Conservation (phyloP, 176 grass and related monocot genomes). For the Alloteropsis semialata region DNA sequence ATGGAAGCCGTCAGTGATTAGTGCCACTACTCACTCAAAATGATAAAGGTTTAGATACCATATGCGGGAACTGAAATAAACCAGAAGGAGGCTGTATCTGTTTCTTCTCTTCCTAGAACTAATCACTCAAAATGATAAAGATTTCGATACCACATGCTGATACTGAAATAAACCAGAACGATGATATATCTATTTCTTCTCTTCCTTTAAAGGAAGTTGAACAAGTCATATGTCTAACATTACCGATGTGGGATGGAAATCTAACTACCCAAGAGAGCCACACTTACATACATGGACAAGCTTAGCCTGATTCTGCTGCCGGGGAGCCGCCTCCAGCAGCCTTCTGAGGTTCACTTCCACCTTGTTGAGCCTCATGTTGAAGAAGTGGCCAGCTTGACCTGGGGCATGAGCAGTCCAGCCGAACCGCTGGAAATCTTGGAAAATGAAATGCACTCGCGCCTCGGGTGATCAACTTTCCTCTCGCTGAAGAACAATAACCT, state of each 20-base stretch:
- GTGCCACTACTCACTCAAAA: too few species aligned
- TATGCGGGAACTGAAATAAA: not conserved
- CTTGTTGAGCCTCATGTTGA: constrained; percentile 71
- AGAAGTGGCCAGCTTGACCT: not conserved
- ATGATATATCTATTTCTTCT: too few species aligned
- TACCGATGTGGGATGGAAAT: not conserved
- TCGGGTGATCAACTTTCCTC: not conserved
- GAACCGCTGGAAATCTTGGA: too few species aligned
- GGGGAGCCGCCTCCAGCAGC: constrained; percentile 73
- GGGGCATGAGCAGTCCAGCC: not conserved
- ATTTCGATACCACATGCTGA: too few species aligned
- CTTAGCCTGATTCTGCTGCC: constrained; percentile 82
- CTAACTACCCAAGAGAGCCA: not conserved
- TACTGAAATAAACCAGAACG: too few species aligned
- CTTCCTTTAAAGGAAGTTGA: not conserved
- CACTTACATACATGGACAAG: constrained; percentile 80
- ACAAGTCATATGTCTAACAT: not conserved
- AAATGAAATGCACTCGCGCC: not conserved
- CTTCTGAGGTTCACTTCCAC: constrained; percentile 89
- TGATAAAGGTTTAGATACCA: not conserved
- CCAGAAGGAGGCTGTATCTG: not conserved
- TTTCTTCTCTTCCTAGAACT: too few species aligned
- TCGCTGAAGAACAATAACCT: not conserved
- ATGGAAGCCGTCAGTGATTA: constrained; percentile 10
- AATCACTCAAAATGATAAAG: too few species aligned